Evolutionary conservation across 305 asterid species (phyloP).

Genomic region (Andrographis paniculata): DNA sequence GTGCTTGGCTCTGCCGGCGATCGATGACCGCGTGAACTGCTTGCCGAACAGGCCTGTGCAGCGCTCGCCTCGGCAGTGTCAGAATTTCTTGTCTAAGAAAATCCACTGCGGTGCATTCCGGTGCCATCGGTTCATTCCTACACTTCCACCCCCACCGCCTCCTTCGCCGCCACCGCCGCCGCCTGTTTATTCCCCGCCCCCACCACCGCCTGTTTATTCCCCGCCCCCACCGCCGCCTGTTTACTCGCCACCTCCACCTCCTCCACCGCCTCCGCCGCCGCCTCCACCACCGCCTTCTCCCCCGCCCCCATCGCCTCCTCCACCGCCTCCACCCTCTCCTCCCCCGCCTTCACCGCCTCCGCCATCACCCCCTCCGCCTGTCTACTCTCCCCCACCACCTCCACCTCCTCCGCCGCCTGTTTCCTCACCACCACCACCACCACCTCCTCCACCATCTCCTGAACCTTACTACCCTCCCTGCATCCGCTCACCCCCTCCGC

Average conservation of each 20-base stretch:
- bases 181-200: constrained; percentile 24
- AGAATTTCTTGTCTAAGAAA: constrained; percentile 38
- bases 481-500: constrained; percentile 33
- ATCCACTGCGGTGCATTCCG: constrained; percentile 58
- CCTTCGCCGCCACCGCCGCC: constrained; percentile 44
- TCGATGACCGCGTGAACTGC: constrained; percentile 54
- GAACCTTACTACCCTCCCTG: constrained; percentile 30
- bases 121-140: constrained; percentile 53
- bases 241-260: constrained; percentile 12
- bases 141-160: constrained; percentile 54
- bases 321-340: constrained; percentile 25
- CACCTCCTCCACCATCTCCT: constrained; percentile 28
- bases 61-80: constrained; percentile 41
- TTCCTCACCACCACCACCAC: constrained; percentile 26
- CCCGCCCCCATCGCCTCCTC: constrained; percentile 25
- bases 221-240: constrained; percentile 17
- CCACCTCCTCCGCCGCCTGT: constrained; percentile 19
- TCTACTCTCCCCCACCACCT: constrained; percentile 33
- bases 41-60: constrained; percentile 54
- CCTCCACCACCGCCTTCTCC: constrained; percentile 15
- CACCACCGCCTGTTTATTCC: constrained; percentile 18
- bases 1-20: constrained; percentile 47
- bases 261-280: constrained; percentile 23
- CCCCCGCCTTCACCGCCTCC: constrained; percentile 17
- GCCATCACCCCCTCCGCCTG: constrained; percentile 31